A percentile compares a stretch with the other conserved stretches of the same genome.
phyloP scores from a whole-genome alignment of 768 basidiomycete species.

The Candolleomyces efflorescens region DNA sequence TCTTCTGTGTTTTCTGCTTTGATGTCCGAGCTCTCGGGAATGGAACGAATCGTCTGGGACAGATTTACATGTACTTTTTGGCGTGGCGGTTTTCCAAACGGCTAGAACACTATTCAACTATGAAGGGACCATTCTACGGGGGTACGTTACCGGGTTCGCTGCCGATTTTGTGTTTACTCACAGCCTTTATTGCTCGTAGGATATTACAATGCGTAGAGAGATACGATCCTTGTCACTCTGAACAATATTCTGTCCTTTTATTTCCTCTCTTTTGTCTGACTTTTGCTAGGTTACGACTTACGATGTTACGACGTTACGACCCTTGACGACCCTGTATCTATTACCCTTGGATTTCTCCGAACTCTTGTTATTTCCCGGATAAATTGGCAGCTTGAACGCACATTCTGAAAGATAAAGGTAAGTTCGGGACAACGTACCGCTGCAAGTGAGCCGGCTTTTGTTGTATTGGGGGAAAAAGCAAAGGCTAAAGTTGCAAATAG shows the following conservation, averaged over 20 bases:
- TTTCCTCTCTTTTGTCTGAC: conserved; percentile 23
- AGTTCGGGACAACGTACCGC: neutral
- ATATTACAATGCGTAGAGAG: conserved; percentile 51
- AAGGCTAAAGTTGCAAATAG: conserved; percentile 6
- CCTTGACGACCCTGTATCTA: conserved; percentile 13
- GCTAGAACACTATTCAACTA: conserved; percentile 58
- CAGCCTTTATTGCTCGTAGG: conserved; percentile 26
- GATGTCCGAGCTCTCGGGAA: conserved; percentile 16
- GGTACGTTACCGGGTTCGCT: conserved; percentile 33
- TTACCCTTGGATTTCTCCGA: conserved; percentile 1
- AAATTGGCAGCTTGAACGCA: neutral
- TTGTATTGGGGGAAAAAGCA: neutral
- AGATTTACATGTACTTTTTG: conserved; percentile 78
- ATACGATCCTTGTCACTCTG: conserved; percentile 9
- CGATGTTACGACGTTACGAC: conserved; percentile 17
- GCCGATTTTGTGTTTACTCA: conserved; percentile 18
- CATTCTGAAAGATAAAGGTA: neutral
- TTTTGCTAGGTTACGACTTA: conserved; percentile 21
- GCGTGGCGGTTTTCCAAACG: conserved; percentile 71
- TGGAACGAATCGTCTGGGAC: conserved; percentile 14
- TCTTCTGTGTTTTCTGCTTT: conserved; percentile 15
- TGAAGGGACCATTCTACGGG: conserved; percentile 61
- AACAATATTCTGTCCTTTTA: conserved; percentile 23
- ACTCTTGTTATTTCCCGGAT: neutral
- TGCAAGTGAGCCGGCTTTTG: neutral